Conservation (phyloP, 2,329 filamentous ascomycete species). For the Aspergillus sp. region DNA sequence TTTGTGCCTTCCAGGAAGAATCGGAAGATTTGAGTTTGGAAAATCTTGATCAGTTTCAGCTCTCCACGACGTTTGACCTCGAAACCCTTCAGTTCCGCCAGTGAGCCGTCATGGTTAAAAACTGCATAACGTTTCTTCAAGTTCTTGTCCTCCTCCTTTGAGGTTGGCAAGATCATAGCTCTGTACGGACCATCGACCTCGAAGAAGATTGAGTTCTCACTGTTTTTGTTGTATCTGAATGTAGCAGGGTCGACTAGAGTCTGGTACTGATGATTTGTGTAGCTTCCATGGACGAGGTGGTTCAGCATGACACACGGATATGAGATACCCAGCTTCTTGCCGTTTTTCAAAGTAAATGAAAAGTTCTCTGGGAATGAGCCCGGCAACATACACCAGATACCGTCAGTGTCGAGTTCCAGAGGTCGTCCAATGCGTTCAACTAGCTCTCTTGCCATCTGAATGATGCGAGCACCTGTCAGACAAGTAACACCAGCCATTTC, state of each 20-base stretch:
- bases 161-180: constrained; percentile 95
- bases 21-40: constrained; percentile 98
- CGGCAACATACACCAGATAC: constrained; percentile 99
- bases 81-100: constrained; percentile 95
- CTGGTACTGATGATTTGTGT: constrained; percentile 98
- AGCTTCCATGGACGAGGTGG: constrained; percentile 89
- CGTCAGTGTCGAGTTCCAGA: constrained; percentile 93
- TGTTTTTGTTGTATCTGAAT: constrained; percentile 93
- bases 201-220: constrained; percentile 99
- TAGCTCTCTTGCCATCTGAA: constrained; percentile 90
- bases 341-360: constrained; percentile 87
- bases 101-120: constrained; percentile 94
- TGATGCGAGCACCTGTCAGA: constrained; percentile 92
- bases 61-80: constrained; percentile 97
- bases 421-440: constrained; percentile 92
- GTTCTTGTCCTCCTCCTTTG: constrained; percentile 99
- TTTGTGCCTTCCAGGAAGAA: constrained; percentile 94
- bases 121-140: constrained; percentile 99
- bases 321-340: constrained; percentile 94
- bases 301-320: constrained; percentile 99
- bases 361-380: constrained; percentile 97
- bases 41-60: constrained; percentile 98
- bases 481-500: constrained; percentile 99
- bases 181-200: constrained; percentile 97
- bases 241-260: constrained; percentile 75